Base-by-base conservation (phyloP, 2,329 filamentous ascomycete species). In the Stagonosporopsis vannaccii region DNA sequence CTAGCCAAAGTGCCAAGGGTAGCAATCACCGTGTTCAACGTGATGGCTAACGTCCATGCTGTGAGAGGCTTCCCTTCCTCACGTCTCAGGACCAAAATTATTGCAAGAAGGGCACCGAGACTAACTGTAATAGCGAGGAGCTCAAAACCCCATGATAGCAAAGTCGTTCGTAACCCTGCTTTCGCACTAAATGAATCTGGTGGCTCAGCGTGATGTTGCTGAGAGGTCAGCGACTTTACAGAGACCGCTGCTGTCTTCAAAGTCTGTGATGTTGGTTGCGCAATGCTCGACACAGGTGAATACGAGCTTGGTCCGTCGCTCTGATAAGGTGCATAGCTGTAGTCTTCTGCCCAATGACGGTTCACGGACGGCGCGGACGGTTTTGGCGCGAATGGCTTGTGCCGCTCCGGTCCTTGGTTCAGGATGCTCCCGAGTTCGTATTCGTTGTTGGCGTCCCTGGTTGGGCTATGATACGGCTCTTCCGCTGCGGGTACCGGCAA, bases 1-100 rank as follows among this genome's bases (percentile, higher is more conserved):
- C 60, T 36, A 8, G 58, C 46, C 11, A 61, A 20, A 2, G 60
- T 65, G 0, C 58, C 60, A 8, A 61, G 51, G 15, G 41, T n/a
- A 22, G 62, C 35, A 6, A 63, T 35, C 1, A 56, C 33, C 1
- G 58, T 63, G 32, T 61, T 61, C 11, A 63, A 41, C 2, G 56
- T 46, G 1, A 62, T n/a, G 6, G n/a, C 19, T 11, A 58, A 44
- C 2, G 11, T 41, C 59, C 61, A 63, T 9, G 26, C 33, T 13
- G 37, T 7, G 6, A 61, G 33, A 4, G 56, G 44, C n/a, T 43
- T 53, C 9, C 33, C n/a, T n/a, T 19, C 33, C 33, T 35, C 33
- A n/a, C 33, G 33, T 17, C 11, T 19, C 19, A 39, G 4, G 6
- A 43, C n/a, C 15, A 43, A n/a, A 20, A 52, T 15, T 22, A 52